A percentile compares a stretch with the other conserved stretches of the same genome.
phyloP scores from a whole-genome alignment of 441 rosid species.

The Populus hybrid region DNA sequence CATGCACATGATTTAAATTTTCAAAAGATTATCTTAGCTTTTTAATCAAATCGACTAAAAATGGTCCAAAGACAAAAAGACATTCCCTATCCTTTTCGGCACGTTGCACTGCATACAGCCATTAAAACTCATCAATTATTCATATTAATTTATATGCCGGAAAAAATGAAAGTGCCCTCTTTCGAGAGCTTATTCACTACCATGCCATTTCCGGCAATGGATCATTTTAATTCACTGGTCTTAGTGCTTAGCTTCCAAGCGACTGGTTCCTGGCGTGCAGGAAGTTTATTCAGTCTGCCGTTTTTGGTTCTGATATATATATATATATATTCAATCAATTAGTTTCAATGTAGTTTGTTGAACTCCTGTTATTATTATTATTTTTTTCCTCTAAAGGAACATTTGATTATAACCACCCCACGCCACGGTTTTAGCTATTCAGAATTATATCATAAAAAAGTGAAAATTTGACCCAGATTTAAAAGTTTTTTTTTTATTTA shows the following conservation, averaged over 20 bases:
- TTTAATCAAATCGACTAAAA: neutral
- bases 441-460: too few relatives aligned
- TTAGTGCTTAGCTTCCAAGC: too few relatives aligned
- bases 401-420: too few relatives aligned
- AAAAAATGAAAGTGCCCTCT: neutral
- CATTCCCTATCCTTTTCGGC: conserved; percentile 5
- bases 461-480: too few relatives aligned
- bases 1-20: conserved; percentile 11
- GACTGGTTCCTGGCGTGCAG: neutral
- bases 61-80: conserved; percentile 2
- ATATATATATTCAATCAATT: too few relatives aligned
- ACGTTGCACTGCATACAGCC: conserved; percentile 1
- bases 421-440: too few relatives aligned
- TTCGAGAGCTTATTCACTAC: neutral
- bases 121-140: neutral
- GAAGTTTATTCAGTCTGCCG: too few relatives aligned
- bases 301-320: too few relatives aligned
- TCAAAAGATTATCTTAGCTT: neutral
- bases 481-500: too few relatives aligned
- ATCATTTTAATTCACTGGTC: neutral
- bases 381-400: too few relatives aligned
- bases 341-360: too few relatives aligned
- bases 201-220: neutral
- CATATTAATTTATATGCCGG: neutral
- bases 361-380: too few relatives aligned